A percentile compares a stretch with the other conserved stretches of the same genome.
Conservation (phyloP, 352 stramenopile genomes). For the Pythium phragmiticola region DNA sequence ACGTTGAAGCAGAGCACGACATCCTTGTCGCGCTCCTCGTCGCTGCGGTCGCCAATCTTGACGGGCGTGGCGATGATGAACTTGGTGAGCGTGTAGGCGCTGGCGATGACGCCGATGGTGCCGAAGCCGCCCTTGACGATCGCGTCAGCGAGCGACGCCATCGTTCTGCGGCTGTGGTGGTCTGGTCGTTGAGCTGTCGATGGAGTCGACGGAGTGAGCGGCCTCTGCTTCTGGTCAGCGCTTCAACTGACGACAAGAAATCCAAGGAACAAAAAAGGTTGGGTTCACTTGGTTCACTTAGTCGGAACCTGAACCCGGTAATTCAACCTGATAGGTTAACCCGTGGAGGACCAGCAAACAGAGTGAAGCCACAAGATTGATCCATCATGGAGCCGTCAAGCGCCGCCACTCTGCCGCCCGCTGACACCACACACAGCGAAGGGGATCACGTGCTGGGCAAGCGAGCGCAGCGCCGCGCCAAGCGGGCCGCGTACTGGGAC, state of each 20-base stretch:
- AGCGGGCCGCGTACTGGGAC: conserved; percentile 64
- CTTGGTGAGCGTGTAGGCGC: conserved; percentile 75
- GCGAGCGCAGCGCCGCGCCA: conserved; percentile 55
- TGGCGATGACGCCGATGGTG: conserved; percentile 69
- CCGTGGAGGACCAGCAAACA: conserved; percentile 5
- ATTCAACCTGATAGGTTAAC: conserved; percentile 8
- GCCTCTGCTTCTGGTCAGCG: background rate
- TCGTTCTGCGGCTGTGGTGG: conserved; percentile 11
- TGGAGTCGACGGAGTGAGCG: background rate
- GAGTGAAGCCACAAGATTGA: background rate
- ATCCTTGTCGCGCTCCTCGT: conserved; percentile 63
- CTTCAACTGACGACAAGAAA: conserved; percentile 26
- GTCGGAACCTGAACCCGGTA: background rate
- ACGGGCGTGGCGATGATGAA: conserved; percentile 75
- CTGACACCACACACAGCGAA: background rate
- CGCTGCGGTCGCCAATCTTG: conserved; percentile 52
- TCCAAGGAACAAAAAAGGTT: background rate
- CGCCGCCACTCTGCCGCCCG: conserved; percentile 1
- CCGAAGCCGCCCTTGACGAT: conserved; percentile 71
- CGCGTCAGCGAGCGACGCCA: conserved; percentile 56
- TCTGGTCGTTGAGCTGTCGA: background rate
- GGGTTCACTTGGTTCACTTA: conserved; percentile 11
- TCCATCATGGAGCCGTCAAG: background rate
- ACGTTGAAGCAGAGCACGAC: conserved; percentile 72
- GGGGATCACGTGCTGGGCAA: conserved; percentile 36